These are phyloP conservation scores for Lumnitzera racemosa DNA, from an alignment of 345 rosid species.

Conservation along the genomic window DNA sequence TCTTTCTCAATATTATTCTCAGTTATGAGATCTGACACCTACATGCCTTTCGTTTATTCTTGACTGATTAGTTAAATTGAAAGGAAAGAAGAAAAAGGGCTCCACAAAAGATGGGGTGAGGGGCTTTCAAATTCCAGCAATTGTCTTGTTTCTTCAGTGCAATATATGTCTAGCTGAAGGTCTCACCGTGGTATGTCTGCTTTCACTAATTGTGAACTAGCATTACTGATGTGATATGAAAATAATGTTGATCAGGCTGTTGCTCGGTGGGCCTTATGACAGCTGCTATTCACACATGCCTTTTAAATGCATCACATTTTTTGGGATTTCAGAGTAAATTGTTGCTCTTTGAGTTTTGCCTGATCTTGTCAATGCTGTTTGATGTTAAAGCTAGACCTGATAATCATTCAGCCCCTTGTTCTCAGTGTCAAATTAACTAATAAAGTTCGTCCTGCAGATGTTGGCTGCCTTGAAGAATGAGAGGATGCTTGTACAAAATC, in stretches of 20 bases:
- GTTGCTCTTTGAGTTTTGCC: no score
- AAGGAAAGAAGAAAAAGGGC: conserved; percentile 76
- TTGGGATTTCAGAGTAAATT: no score
- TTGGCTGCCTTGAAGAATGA: conserved; percentile 86
- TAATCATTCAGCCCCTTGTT: no score
- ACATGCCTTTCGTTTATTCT: conserved; percentile 8
- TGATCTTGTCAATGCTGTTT: no score
- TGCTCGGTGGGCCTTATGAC: no score
- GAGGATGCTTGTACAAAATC: conserved; percentile 39
- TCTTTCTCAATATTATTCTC: no score
- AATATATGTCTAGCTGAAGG: conserved; percentile 87
- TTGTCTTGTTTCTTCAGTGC: conserved; percentile 71
- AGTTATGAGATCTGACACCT: no score
- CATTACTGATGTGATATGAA: background rate
- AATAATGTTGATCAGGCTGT: no score
- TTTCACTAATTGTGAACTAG: background rate
- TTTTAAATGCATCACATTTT: no score
- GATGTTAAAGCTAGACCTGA: no score
- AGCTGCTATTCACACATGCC: no score
- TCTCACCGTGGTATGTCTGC: conserved; percentile 57
- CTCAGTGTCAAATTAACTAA: no score
- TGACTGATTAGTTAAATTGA: conserved; percentile 53
- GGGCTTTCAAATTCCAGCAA: conserved; percentile 64
- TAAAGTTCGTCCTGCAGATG: conserved; percentile 41
- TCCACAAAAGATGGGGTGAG: conserved; percentile 46